Conservation (phyloP, 1,139 yeast genomes). For the Kazachstania sp. region DNA sequence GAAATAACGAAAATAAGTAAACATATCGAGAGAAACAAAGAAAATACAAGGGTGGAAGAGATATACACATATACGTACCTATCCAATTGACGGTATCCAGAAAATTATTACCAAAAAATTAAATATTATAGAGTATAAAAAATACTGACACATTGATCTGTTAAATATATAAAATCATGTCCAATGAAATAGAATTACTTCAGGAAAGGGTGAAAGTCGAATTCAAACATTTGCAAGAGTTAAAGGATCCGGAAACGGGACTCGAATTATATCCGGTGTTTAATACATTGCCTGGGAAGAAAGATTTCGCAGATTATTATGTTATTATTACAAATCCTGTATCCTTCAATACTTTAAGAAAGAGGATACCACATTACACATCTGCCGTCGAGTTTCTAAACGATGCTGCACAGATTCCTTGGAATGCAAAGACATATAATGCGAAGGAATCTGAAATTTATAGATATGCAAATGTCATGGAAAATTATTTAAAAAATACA, state of each 20-base stretch:
- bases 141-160: no score
- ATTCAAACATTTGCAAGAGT: conserved; percentile 30
- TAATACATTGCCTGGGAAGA: conserved; percentile 44
- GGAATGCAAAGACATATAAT: conserved; percentile 85
- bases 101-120: no score
- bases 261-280: conserved; percentile 40
- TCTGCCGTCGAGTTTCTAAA: conserved; percentile 59
- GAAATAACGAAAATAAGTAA: no score
- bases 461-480: conserved; percentile 63
- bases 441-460: conserved; percentile 60
- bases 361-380: conserved; percentile 41
- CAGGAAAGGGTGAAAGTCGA: conserved; percentile 3
- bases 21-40: no score
- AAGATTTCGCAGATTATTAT: conserved; percentile 63
- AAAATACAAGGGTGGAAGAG: background rate
- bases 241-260: conserved; percentile 39
- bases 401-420: conserved; percentile 74
- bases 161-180: background rate
- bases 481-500: conserved; percentile 46
- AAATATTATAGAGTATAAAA: no score
- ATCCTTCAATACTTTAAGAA: conserved; percentile 61
- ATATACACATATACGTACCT: background rate
- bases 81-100: background rate
- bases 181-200: background rate
- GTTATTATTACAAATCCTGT: conserved; percentile 60